Base-by-base conservation (phyloP, 2,329 filamentous ascomycete genomes). In the Fusarium sp. region DNA sequence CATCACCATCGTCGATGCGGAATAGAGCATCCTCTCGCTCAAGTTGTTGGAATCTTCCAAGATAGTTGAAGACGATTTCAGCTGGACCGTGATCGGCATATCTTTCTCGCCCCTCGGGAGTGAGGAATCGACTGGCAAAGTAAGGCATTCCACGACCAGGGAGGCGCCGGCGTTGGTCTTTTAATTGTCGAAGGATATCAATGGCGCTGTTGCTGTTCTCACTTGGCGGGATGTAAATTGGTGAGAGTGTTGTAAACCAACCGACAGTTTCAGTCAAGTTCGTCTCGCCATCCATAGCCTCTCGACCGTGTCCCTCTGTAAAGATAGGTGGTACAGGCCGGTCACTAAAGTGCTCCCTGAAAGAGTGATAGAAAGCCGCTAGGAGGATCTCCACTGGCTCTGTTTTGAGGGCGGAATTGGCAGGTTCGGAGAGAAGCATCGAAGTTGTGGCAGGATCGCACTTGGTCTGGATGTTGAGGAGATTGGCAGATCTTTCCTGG, bases 1-100 rank as follows among this genome's bases (percentile, higher is more conserved):
- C 28, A n/a, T 51, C 34, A 16, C 26, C 47, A 38, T 20, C 13
- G 8, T 51, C 47, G 47, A 51, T 51, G n/a, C 34, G 47, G 47
- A 51, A 51, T n/a, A 51, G 16, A 18, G 47, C 47, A 18, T 51
- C 34, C 6, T 51, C 47, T 38, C 47, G 47, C n/a, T 51, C 47
- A 26, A 51, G 47, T 51, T 51, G 47, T 38, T 51, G 47, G n/a
- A 51, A 51, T 28, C 47, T 36, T 51, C 47, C 47, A n/a, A 33
- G 36, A 31, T 52, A 52, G 28, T 52, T 52, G 37, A 52, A 52
- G 13, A 52, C 30, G 20, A 52, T 23, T 20, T 52, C 49, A 38
- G 36, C 47, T 28, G 47, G 47, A 38, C 47, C 47, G n/a, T 51
- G 47, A 51, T 36, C 34, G 23, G 47, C 47, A 51, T 37, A 51